Base-by-base conservation (phyloP, 2,329 filamentous ascomycete genomes). In the Phaeoacremonium minimum region DNA sequence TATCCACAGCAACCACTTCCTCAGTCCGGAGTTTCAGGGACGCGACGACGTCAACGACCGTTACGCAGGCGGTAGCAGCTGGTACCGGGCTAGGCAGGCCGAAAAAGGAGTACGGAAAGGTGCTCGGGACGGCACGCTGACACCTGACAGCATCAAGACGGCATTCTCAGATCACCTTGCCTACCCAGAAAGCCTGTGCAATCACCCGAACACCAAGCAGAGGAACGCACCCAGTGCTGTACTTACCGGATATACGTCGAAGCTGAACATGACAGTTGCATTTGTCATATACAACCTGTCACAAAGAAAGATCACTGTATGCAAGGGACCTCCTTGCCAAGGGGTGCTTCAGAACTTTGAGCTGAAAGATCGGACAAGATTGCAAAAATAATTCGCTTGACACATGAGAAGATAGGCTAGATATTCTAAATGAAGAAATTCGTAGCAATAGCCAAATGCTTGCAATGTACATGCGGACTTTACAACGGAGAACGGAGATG, bases 1-100 rank as follows among this genome's bases (percentile, higher is more conserved):
- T n/a, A 30, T 53, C 16, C 53, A 57, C 42, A 43, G 41, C 29
- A 56, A 56, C 38, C 51, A 56, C 37, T 53, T 55, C 35, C 20
- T 42, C 13, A 37, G 40, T 18, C 36, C 44, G 2, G 46, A 41
- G 12, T 51, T 51, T 17, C 28, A 32, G 5, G 17, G 30, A 12
- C 47, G 50, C 18, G 13, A 22, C 18, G 45, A 47, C 36, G 35
- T 47, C 13, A 15, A 7, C 16, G 42, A 46, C 35, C 29, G 37
- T 7, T 50, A 48, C 29, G 41, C 41, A 2, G 46, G 46, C 8
- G 45, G 46, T 15, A 48, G 43, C 40, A 52, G 46, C 41, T 49
- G 43, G 47, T 46, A 36, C 34, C 43, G 47, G 12, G 30, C 33
- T 15, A 28, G 33, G 16, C 48, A 44, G 3, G 30, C 47, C 30